phyloP scores from a whole-genome alignment of 2,329 filamentous ascomycete species.

The Teratosphaeria destructans region DNA sequence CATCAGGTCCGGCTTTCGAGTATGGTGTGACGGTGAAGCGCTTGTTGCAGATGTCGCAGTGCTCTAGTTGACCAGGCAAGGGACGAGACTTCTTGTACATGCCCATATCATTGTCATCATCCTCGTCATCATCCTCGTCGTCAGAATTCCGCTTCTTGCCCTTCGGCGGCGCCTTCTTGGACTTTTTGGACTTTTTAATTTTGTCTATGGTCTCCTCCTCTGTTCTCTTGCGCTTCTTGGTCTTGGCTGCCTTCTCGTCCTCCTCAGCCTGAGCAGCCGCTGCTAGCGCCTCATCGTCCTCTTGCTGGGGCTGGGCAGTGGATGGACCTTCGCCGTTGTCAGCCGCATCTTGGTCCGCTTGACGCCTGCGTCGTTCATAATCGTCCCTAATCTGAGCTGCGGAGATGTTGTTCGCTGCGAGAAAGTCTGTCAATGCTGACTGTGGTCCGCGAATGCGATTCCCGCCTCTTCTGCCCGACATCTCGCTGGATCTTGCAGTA shows the following conservation, averaged over 20 bases:
- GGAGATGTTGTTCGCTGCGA: slow-evolving; percentile 64
- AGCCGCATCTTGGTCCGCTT: slow-evolving; percentile 34
- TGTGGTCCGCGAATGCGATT: slow-evolving; percentile 49
- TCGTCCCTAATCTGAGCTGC: slow-evolving; percentile 52
- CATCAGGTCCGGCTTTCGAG: slow-evolving; percentile 69
- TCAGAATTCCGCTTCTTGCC: slow-evolving; percentile 36
- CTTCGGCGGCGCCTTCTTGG: slow-evolving; percentile 29
- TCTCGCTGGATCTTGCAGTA: slow-evolving; percentile 7
- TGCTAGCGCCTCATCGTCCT: slow-evolving; percentile 18
- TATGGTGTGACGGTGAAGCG: slow-evolving; percentile 90
- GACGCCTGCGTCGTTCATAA: slow-evolving; percentile 43
- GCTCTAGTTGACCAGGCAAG: slow-evolving; percentile 75
- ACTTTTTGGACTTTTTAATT: slow-evolving; percentile 33
- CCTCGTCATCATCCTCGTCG: slow-evolving; percentile 37
- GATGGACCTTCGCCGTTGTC: slow-evolving; percentile 28
- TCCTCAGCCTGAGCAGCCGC: slow-evolving; percentile 18
- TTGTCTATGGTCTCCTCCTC: slow-evolving; percentile 37
- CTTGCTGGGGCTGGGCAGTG: slow-evolving; percentile 20
- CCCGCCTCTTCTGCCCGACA: slow-evolving; percentile 26
- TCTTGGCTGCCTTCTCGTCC: slow-evolving; percentile 28
- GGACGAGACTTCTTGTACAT: slow-evolving; percentile 49
- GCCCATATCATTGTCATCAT: slow-evolving; percentile 36
- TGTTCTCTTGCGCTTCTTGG: slow-evolving; percentile 48
- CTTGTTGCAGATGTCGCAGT: slow-evolving; percentile 76
- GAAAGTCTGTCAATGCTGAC: slow-evolving; percentile 58